These are phyloP conservation scores for Alternaria hordeiaustralica DNA, from an alignment of 2,329 filamentous ascomycete genomes.

Conservation along the genomic window DNA sequence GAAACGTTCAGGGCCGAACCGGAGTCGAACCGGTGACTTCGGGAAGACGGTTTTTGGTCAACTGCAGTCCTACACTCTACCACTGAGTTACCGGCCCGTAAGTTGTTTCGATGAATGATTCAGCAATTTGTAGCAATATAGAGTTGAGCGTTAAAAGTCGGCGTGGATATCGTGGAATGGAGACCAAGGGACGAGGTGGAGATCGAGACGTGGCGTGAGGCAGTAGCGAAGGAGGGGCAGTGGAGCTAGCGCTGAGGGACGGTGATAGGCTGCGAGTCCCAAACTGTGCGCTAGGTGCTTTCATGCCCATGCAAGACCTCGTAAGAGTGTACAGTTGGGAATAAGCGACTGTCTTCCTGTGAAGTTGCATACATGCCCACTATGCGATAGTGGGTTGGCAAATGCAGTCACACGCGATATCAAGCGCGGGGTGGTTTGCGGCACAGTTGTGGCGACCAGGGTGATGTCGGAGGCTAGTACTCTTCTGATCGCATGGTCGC, in stretches of 20 bases:
- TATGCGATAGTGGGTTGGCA: neutral
- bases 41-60: neutral
- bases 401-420: neutral
- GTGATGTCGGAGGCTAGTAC: neutral
- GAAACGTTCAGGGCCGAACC: neutral
- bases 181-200: neutral
- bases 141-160: rapidly evolving
- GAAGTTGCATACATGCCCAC: neutral
- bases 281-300: neutral
- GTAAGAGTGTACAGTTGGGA: neutral
- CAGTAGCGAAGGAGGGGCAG: neutral
- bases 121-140: rapidly evolving
- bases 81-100: slow-evolving; percentile 8
- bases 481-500: rapidly evolving
- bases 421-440: neutral
- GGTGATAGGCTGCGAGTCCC: neutral
- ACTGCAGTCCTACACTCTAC: slow-evolving; percentile 9
- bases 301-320: neutral
- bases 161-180: neutral
- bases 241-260: neutral
- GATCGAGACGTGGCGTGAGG: neutral
- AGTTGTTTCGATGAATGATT: neutral
- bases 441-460: neutral
- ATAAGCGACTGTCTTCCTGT: neutral
- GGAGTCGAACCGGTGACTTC: slow-evolving; percentile 7